These are phyloP conservation scores for Byssochlamys sp. DNA, from an alignment of 2,329 filamentous ascomycete genomes.

Conservation along the genomic window DNA sequence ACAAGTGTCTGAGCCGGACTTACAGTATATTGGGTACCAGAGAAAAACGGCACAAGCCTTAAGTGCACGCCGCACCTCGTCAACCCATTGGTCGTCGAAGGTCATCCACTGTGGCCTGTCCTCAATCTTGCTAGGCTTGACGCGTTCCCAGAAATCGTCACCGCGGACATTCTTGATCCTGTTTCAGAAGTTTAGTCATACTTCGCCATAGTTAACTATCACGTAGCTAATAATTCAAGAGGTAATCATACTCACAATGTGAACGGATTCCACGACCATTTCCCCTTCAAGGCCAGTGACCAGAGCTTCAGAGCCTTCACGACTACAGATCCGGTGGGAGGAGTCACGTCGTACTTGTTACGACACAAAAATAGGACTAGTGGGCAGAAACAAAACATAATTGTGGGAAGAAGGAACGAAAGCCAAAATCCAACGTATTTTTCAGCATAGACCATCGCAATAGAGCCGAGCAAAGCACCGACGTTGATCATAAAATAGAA, in stretches of 20 bases:
- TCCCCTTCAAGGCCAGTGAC: constrained; percentile 51
- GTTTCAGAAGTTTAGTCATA: constrained; percentile 3
- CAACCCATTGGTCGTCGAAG: constrained; percentile 72
- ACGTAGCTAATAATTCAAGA: neutral
- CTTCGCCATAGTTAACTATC: neutral
- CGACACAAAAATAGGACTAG: constrained; percentile 42
- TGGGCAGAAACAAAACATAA: constrained; percentile 55
- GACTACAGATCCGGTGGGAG: constrained; percentile 55
- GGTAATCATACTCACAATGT: constrained; percentile 11
- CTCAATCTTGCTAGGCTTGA: constrained; percentile 13
- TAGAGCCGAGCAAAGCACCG: constrained; percentile 51
- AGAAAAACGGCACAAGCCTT: constrained; percentile 60
- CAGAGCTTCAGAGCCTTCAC: constrained; percentile 49
- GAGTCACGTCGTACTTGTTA: constrained; percentile 38
- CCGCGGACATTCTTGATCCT: constrained; percentile 13
- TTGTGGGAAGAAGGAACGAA: constrained; percentile 53
- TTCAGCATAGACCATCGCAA: constrained; percentile 61
- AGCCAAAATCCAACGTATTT: constrained; percentile 57
- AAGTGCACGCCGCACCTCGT: constrained; percentile 61
- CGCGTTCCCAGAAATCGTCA: constrained; percentile 13
- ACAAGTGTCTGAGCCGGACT: constrained; percentile 1
- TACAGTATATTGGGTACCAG: constrained; percentile 42
- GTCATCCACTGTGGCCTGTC: constrained; percentile 46
- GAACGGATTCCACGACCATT: constrained; percentile 53
- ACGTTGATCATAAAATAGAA: constrained; percentile 68